Evolutionary conservation across 305 asterid genomes (phyloP).

Genomic region (Rubia peregrina): DNA sequence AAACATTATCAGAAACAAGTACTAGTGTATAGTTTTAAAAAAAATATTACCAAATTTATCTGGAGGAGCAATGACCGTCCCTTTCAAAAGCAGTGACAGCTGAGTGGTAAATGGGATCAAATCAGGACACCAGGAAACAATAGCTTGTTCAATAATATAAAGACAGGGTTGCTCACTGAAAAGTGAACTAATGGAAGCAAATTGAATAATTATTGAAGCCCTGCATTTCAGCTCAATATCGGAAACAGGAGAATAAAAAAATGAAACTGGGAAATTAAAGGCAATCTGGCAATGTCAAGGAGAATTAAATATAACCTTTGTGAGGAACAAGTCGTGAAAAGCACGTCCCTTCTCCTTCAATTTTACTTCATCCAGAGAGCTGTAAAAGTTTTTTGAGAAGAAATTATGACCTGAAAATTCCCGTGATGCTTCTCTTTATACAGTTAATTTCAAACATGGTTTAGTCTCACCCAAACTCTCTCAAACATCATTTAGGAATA

Average conservation of each 20-base stretch:
- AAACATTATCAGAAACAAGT: background rate
- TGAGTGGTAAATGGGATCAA: conserved; percentile 34
- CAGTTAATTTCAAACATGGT: background rate
- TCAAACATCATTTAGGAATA: conserved; percentile 4
- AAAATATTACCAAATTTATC: conserved; percentile 77
- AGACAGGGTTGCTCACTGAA: background rate
- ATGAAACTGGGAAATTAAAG: background rate
- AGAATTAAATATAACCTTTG: conserved; percentile 48
- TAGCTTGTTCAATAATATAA: background rate
- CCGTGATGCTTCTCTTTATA: background rate
- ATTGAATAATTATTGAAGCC: background rate
- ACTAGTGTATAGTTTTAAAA: background rate
- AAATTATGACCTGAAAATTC: background rate
- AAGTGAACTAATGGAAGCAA: background rate
- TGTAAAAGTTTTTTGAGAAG: conserved; percentile 22
- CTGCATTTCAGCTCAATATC: background rate
- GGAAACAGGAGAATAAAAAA: background rate
- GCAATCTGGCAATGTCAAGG: background rate
- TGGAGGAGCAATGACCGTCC: conserved; percentile 95
- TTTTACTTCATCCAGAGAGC: conserved; percentile 71
- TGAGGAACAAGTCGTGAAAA: conserved; percentile 82
- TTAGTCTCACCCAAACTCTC: background rate
- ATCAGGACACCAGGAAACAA: conserved; percentile 18
- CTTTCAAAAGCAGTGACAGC: conserved; percentile 91
- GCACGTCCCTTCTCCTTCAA: conserved; percentile 89